phyloP scores from a whole-genome alignment of 441 rosid species.

The Iberis amara region DNA sequence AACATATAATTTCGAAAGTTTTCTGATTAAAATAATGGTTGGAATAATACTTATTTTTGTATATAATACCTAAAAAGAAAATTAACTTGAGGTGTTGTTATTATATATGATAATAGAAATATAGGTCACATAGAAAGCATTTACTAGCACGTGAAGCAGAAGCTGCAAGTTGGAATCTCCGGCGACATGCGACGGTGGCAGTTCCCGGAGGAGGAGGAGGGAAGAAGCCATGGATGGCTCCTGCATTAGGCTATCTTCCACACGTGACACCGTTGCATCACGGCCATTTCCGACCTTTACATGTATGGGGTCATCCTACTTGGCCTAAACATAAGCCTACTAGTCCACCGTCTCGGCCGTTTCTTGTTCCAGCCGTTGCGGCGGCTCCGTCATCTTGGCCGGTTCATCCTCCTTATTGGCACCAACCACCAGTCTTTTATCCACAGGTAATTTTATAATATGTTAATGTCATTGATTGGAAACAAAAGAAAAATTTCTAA shows the following conservation, averaged over 20 bases:
- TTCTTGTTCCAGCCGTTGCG: conserved; percentile 35
- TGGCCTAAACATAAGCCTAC: conserved; percentile 59
- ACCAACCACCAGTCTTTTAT: conserved; percentile 26
- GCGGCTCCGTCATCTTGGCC: conserved; percentile 41
- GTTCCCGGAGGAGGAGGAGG: conserved; percentile 36
- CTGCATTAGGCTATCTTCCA: conserved; percentile 74
- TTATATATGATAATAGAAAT: conserved; percentile 46
- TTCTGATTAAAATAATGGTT: too few relatives aligned
- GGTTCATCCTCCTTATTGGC: conserved; percentile 56
- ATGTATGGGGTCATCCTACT: conserved; percentile 93
- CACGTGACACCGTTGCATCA: conserved; percentile 41
- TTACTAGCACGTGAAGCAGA: conserved; percentile 78
- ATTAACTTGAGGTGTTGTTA: neutral
- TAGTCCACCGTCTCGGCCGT: conserved; percentile 38
- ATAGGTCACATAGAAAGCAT: conserved; percentile 82
- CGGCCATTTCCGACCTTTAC: conserved; percentile 54
- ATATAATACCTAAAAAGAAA: too few relatives aligned
- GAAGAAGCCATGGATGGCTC: conserved; percentile 52
- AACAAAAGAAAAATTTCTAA: too few relatives aligned
- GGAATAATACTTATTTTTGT: too few relatives aligned
- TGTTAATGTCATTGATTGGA: neutral
- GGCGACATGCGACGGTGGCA: conserved; percentile 54
- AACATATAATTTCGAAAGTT: too few relatives aligned
- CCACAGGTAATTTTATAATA: conserved; percentile 23
- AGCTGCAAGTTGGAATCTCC: conserved; percentile 78